phyloP scores from a whole-genome alignment of 495 filamentous ascomycete species.

The Daldinia vernicosa region DNA sequence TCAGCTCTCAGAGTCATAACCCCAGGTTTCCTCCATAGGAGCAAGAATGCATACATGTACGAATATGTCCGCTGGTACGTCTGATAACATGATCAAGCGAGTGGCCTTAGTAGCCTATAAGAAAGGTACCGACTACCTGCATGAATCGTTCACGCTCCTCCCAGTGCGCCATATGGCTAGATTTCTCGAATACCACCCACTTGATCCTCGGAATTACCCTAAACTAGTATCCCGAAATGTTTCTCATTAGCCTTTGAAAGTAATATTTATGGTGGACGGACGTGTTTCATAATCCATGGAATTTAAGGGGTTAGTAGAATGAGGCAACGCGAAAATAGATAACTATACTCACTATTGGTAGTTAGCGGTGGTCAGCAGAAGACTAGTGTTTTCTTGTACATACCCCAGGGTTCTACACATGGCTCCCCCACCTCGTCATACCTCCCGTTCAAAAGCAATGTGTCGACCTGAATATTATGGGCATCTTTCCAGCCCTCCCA shows the following conservation, averaged over 20 bases:
- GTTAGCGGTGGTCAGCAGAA: neutral
- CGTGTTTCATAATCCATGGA: neutral
- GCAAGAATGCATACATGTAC: neutral
- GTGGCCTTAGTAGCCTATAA: neutral
- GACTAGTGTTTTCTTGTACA: neutral
- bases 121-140: slow-evolving; percentile 24
- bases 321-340: neutral
- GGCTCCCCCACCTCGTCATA: slow-evolving; percentile 60
- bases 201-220: slow-evolving; percentile 51
- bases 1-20: neutral
- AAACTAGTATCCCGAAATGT: slow-evolving; percentile 40
- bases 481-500: slow-evolving; percentile 52
- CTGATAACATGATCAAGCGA: neutral
- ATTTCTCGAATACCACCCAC: slow-evolving; percentile 57
- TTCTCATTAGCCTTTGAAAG: neutral
- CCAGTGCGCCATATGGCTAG: slow-evolving; percentile 57
- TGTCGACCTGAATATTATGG: slow-evolving; percentile 55
- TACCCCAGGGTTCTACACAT: slow-evolving; percentile 46
- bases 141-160: slow-evolving; percentile 57
- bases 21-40: neutral
- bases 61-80: neutral
- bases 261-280: neutral
- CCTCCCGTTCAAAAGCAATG: slow-evolving; percentile 59
- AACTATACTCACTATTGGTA: neutral
- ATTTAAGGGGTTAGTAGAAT: neutral